These are phyloP conservation scores for Boechera retrofracta DNA, from an alignment of 345 rosid species.

Conservation along the genomic window DNA sequence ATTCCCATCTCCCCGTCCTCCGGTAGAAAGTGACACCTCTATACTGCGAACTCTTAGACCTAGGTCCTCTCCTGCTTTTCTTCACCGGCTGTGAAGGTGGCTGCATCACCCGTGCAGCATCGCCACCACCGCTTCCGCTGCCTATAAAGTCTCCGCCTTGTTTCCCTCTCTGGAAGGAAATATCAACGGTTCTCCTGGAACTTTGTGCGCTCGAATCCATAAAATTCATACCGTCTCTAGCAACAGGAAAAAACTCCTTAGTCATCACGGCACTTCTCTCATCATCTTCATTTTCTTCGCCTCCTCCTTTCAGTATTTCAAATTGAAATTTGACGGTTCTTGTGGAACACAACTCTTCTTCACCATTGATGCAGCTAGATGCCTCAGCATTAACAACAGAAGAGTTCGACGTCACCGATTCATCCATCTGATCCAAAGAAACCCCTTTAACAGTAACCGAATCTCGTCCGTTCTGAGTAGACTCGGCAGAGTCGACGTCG, in stretches of 20 bases:
- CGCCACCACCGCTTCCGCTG: slow-evolving; percentile 21
- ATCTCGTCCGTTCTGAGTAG: slow-evolving; percentile 54
- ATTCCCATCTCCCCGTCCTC: slow-evolving; percentile 98
- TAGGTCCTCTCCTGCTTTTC: slow-evolving; percentile 95
- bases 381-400: slow-evolving; percentile 79
- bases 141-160: slow-evolving; percentile 46
- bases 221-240: slow-evolving; percentile 24
- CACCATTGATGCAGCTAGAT: slow-evolving; percentile 56
- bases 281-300: slow-evolving; percentile 28
- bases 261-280: slow-evolving; percentile 49
- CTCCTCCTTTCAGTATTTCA: slow-evolving; percentile 64
- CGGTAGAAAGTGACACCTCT: slow-evolving; percentile 95
- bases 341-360: slow-evolving; percentile 67
- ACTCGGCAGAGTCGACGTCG: slow-evolving; percentile 59
- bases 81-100: slow-evolving; percentile 62
- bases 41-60: slow-evolving; percentile 96
- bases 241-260: slow-evolving; percentile 72
- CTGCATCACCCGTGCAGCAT: slow-evolving; percentile 43
- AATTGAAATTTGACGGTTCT: slow-evolving; percentile 65
- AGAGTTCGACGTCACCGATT: slow-evolving; percentile 89
- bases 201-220: slow-evolving; percentile 47
- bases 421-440: slow-evolving; percentile 56
- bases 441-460: slow-evolving; percentile 23
- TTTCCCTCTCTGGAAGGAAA: slow-evolving; percentile 48
- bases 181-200: slow-evolving; percentile 59